Conservation (phyloP, 2,329 filamentous ascomycete species). For the Aaosphaeria arxii region DNA sequence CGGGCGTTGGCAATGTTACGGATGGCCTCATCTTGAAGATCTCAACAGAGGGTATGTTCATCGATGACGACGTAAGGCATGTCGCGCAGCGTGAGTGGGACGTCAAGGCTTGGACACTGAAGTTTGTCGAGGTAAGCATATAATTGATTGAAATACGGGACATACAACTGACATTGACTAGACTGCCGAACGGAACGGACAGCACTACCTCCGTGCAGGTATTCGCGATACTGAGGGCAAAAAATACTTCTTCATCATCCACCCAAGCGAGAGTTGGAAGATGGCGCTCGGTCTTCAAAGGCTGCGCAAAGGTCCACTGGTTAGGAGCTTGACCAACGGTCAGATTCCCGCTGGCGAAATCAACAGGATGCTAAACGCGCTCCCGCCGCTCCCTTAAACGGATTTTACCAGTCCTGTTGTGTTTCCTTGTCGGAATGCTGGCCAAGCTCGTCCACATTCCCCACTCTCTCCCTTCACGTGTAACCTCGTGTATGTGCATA, state of each 20-base stretch:
- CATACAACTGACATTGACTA: constrained; percentile 14
- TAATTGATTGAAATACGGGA: background rate
- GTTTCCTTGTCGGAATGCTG: too few species aligned
- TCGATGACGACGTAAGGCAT: constrained; percentile 89
- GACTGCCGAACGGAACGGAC: constrained; percentile 45
- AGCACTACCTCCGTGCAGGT: constrained; percentile 56
- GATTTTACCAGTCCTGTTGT: background rate
- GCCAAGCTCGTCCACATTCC: too few species aligned
- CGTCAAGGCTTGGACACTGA: constrained; percentile 96
- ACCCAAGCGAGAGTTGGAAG: constrained; percentile 61
- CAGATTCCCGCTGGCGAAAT: constrained; percentile 49
- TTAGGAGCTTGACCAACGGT: constrained; percentile 52
- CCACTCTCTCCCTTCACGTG: too few species aligned
- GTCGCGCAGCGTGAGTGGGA: constrained; percentile 98
- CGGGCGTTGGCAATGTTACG: constrained; percentile 79
- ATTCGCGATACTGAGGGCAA: constrained; percentile 60
- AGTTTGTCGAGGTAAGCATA: constrained; percentile 67
- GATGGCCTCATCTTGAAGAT: constrained; percentile 91
- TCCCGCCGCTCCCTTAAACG: background rate
- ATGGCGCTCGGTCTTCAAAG: constrained; percentile 57
- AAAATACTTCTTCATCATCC: constrained; percentile 60
- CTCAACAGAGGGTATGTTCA: constrained; percentile 90
- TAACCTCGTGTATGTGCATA: too few species aligned
- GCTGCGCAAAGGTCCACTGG: constrained; percentile 55
- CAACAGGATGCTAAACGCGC: constrained; percentile 27